A percentile compares a stretch with the other conserved stretches of the same genome.
phyloP scores from a whole-genome alignment of 805 yeast species.

The Jamesozyma piceae region DNA sequence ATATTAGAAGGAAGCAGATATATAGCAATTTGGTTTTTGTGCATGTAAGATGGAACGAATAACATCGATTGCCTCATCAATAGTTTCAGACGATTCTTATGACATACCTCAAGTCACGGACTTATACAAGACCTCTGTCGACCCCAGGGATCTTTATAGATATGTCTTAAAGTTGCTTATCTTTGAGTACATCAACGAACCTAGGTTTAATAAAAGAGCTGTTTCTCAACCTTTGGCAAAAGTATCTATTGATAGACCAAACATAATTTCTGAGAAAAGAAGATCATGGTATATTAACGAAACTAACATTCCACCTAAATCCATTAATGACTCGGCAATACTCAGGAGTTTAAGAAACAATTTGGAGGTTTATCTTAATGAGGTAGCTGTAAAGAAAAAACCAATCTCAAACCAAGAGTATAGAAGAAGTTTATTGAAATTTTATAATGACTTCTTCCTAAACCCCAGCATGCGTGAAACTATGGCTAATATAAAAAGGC shows the following conservation, averaged over 20 bases:
- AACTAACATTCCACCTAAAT: background rate
- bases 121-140: conserved; percentile 3
- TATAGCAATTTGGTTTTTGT: background rate
- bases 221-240: background rate
- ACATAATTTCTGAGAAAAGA: conserved; percentile 1
- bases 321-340: background rate
- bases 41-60: conserved; percentile 8
- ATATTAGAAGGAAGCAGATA: background rate
- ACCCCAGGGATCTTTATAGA: conserved; percentile 35
- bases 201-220: conserved; percentile 41
- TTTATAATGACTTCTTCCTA: conserved; percentile 49
- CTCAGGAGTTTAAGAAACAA: background rate
- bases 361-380: conserved; percentile 35
- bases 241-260: background rate
- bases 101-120: conserved; percentile 1
- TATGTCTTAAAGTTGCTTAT: conserved; percentile 46
- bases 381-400: conserved; percentile 39
- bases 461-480: conserved; percentile 30
- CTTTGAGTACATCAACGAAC: conserved; percentile 54
- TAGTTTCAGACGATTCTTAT: conserved; percentile 1
- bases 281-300: background rate
- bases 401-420: conserved; percentile 35
- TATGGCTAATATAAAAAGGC: conserved; percentile 29
- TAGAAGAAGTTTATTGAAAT: conserved; percentile 49
- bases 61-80: conserved; percentile 9